These are phyloP conservation scores for Canna indica DNA, from an alignment of 176 grass and related monocot species.

Conservation along the genomic window DNA sequence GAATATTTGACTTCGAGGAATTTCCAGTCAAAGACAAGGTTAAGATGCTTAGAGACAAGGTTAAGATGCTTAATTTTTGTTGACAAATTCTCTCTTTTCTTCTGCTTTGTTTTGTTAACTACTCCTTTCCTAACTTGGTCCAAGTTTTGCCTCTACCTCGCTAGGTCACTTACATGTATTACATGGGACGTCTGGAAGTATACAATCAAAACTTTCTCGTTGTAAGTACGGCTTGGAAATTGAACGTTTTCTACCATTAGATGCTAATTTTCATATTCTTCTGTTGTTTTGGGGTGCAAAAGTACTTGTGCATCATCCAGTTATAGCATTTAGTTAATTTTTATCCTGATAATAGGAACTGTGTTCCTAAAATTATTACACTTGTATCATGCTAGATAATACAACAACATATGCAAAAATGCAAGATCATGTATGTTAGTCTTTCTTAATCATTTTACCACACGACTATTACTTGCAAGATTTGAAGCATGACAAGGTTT, in stretches of 20 bases:
- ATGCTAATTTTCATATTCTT: not conserved
- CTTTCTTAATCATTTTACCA: not conserved
- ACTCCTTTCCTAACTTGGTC: not conserved
- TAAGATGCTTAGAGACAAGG: too few relatives aligned
- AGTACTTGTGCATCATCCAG: not conserved
- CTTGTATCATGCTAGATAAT: not conserved
- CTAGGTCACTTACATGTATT: constrained; percentile 98
- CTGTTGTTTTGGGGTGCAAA: not conserved
- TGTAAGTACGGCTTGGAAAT: constrained; percentile 36
- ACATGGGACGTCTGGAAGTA: constrained; percentile 78
- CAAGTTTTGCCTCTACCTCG: constrained; percentile 12
- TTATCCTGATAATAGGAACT: not conserved
- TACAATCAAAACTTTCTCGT: constrained; percentile 90
- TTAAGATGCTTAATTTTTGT: constrained; percentile 9
- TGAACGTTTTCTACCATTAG: not conserved
- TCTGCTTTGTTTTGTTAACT: not conserved
- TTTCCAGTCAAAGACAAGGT: constrained; percentile 86
- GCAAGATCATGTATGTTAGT: not conserved
- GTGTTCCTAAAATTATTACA: not conserved
- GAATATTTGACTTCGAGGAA: constrained; percentile 95
- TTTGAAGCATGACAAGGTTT: too few relatives aligned
- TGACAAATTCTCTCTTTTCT: constrained; percentile 1
- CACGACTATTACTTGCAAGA: too few relatives aligned
- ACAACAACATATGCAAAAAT: not conserved
- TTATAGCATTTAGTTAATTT: not conserved